phyloP scores from a whole-genome alignment of 257 asterid genomes.

The Solanum virginianum region DNA sequence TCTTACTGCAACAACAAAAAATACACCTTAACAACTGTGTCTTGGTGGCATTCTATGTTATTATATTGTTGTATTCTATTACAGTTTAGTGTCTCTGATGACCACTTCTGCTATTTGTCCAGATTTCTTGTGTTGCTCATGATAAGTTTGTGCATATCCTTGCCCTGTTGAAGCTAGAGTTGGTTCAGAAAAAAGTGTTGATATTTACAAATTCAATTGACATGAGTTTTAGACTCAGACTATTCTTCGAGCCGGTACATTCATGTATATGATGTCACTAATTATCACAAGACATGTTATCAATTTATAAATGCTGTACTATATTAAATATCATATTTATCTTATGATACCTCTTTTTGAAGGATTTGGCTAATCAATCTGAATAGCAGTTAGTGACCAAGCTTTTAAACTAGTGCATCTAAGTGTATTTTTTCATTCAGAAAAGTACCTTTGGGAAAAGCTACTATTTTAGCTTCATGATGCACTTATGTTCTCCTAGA shows the following conservation, averaged over 20 bases:
- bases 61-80: background rate
- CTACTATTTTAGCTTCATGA: background rate
- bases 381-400: no score
- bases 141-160: conserved; percentile 79
- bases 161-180: conserved; percentile 73
- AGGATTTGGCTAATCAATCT: background rate
- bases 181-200: conserved; percentile 79
- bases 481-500: background rate
- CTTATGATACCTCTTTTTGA: background rate
- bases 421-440: background rate
- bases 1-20: background rate
- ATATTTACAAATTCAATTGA: conserved; percentile 80
- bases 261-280: background rate
- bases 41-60: background rate
- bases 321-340: background rate
- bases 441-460: background rate
- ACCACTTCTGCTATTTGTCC: conserved; percentile 9
- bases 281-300: background rate
- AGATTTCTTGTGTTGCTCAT: conserved; percentile 67
- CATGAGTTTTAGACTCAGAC: conserved; percentile 75
- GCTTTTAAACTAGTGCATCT: no score
- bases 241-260: conserved; percentile 83
- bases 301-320: background rate
- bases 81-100: background rate
- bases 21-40: background rate